Base-by-base conservation (phyloP, 208 protist genomes). In the Leptomonas seymouri region DNA sequence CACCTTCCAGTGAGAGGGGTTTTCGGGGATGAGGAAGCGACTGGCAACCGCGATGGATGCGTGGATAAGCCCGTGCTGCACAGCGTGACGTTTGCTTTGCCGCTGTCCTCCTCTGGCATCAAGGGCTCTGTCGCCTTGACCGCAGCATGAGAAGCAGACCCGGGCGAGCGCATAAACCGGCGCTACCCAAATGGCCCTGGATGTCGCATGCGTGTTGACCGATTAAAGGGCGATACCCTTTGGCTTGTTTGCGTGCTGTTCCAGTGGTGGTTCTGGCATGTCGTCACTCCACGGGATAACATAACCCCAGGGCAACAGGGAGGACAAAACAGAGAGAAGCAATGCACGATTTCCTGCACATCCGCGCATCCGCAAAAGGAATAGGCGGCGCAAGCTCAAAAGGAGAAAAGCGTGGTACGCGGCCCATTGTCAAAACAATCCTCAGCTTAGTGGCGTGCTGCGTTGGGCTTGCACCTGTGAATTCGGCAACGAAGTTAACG, bases 101-200 rank as follows among this genome's bases (percentile, higher is more conserved):
- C 14, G 3, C 53, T 31, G 21, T 14, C 30, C 46, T 55, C 60
- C 41, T 9, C 60, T 14, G 46, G 15, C 15, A 7, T 44, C 0
- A 30, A 1, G 31, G 2, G 4, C 18, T 8, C 3, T 15, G 45
- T 55, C 21, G 44, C 27, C 18, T 11, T 46, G 12, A 44, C 12
- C 15, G 23, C 20, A 3, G 60, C 60, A 55, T 65, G n/a, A 20
- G 60, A 30, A 55, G 60, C 31, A 18, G 20, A 55, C 60, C 60
- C 46, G 60, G 31, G 9, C 44, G 46, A 30, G 60, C 55, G 60
- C 55, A 65, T 65, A 65, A 65, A 18, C 60, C 60, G 46, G 60
- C 12, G 30, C 46, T 55, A 7, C 31, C 60, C 46, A 65, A n/a
- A 34, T 41, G 30, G 60, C 30, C 60, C 46, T 55, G 60, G 60